Evolutionary conservation across 1,284 basidiomycete species (phyloP), one percentile per base, ranked within the genome.

Genomic region (Tylopilus sp.): DNA sequence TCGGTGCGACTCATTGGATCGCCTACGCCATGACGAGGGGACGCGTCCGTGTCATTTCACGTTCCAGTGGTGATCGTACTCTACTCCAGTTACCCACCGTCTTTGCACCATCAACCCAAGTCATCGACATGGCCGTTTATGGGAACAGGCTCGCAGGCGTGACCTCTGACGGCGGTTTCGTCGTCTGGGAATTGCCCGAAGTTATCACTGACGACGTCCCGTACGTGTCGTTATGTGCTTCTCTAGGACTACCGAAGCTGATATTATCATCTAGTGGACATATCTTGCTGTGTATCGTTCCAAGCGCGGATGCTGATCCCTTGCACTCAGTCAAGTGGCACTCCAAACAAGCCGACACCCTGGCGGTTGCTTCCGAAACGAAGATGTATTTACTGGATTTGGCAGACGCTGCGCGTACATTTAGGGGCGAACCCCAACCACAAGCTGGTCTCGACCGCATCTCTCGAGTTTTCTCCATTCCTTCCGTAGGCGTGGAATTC

Each of bases 1-100:
- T 92, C 48, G 89, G 88, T 10, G 88, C 87, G 10, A 89, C 87
- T 6, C 84, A 88, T 59, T 91, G 88, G 86, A 89, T 92, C 52
- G 88, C 89, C 12, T 92, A 92, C 61, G 88, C 86, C 18, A 91
- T 92, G 89, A 90, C 85, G n/a, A 83, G 84, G 70, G 87, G 85
- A 80, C 87, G 89, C 54, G 85, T 91, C 45, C 84, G 89, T 42
- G 84, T 92, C 45, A 90, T 92, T 52, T 91, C 88, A 16, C 78
- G 88, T 46, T 86, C 86, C 13, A 90, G 88, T 55, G 89, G 89
- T 19, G 87, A 89, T 63, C 83, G 89, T 42, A 90, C 89, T 11
- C 72, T 92, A 0, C 75, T 92, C 26, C 85, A 89, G 61, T 72
- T 91, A 35, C 88, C 88, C 4, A 60, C 70, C 16, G 67, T 79